Evolutionary conservation across 1,284 basidiomycete genomes (phyloP), one percentile per base, ranked within the genome.

Genomic region (Puccinia polysora): DNA sequence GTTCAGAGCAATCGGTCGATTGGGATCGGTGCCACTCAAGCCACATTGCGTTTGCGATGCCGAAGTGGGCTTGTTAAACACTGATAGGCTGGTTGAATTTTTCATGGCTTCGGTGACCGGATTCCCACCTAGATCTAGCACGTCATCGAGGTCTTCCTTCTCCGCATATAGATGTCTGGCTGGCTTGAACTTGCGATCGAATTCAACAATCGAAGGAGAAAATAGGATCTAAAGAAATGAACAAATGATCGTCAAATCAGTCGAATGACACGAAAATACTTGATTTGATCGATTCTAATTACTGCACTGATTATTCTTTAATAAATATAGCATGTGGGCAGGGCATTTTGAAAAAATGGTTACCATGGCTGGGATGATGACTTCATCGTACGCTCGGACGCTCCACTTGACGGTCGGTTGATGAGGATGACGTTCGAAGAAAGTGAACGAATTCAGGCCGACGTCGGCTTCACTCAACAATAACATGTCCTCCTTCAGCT

Each of bases 301-400:
- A n/a, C n/a, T n/a, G n/a, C n/a, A n/a, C n/a, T n/a, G n/a, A n/a
- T n/a, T n/a, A 56, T 25, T 14, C 18, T 12, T 56, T 14, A 28
- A 25, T 25, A 23, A 56, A 12, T 28, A 25, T 18, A 25, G 53
- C 53, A 40, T 14, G 25, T 23, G 14, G 25, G 25, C 12, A 56
- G n/a, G n/a, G n/a, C n/a, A n/a, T n/a, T n/a, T n/a, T n/a, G 14
- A 14, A 12, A 52, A 10, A 12, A 15, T 52, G 28, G 83, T 74
- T 77, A 91, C 91, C 87, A 97, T 91, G 0, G 95, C 91, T 0
- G 93, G 92, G 43, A 98, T 83, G 73, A 97, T 94, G 70, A 91
- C 88, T 82, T 98, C 96, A 79, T 98, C 96, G 78, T 97, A 98
- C 4, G 90, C 88, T 34, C 92, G 86, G 69, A 97, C 82, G 28